phyloP scores from a whole-genome alignment of 495 filamentous ascomycete species.

The Podospora pseudocomata region DNA sequence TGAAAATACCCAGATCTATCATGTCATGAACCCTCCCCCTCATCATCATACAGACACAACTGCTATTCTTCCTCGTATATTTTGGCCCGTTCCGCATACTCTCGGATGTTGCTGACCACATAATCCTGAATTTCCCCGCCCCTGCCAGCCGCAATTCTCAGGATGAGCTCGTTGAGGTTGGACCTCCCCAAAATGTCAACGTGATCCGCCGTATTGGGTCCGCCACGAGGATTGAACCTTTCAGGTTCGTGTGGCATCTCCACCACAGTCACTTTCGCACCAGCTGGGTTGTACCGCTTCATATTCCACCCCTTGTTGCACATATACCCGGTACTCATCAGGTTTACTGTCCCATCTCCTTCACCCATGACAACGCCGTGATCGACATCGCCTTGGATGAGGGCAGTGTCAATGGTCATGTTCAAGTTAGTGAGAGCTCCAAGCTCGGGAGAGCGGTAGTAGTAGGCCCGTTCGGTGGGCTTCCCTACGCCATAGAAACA shows the following conservation, averaged over 20 bases:
- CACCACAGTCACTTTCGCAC: slow-evolving; percentile 72
- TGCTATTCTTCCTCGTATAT: slow-evolving; percentile 49
- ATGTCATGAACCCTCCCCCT: background rate
- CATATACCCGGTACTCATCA: slow-evolving; percentile 91
- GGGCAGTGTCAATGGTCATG: slow-evolving; percentile 82
- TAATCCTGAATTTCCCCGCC: slow-evolving; percentile 76
- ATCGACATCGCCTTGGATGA: slow-evolving; percentile 66
- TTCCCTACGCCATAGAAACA: slow-evolving; percentile 97
- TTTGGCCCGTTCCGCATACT: slow-evolving; percentile 77
- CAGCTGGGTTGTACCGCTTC: slow-evolving; percentile 87
- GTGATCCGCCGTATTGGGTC: slow-evolving; percentile 94
- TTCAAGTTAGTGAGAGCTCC: slow-evolving; percentile 63
- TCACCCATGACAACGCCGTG: slow-evolving; percentile 90
- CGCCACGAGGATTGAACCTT: slow-evolving; percentile 82
- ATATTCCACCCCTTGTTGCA: slow-evolving; percentile 92
- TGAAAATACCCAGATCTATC: background rate
- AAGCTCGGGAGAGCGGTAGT: slow-evolving; percentile 71
- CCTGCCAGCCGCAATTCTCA: slow-evolving; percentile 83
- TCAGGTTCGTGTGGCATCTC: slow-evolving; percentile 98
- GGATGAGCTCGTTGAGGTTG: slow-evolving; percentile 84
- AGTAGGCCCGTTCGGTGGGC: slow-evolving; percentile 86
- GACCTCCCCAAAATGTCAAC: slow-evolving; percentile 91
- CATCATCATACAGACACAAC: background rate
- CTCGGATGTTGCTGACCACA: slow-evolving; percentile 70
- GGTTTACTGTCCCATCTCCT: slow-evolving; percentile 89